Conservation (phyloP, 2,329 filamentous ascomycete species). For the Incumbomyces delicatus region DNA sequence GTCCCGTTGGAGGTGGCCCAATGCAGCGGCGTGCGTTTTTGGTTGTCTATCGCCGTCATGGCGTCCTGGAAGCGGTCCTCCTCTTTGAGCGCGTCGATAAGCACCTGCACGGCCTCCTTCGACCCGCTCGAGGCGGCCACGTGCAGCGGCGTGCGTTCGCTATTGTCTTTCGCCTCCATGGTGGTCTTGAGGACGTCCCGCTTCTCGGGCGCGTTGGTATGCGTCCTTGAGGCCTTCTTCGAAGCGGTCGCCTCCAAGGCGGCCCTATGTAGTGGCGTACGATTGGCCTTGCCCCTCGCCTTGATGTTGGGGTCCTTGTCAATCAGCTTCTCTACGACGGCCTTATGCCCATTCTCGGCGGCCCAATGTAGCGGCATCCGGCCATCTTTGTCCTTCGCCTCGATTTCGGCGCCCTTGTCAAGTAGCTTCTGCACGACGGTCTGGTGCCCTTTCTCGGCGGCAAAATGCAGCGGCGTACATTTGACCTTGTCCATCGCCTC, state of each 20-base stretch:
- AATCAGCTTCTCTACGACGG: constrained; percentile 11
- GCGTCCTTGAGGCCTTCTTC: constrained; percentile 3
- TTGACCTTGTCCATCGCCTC: neutral
- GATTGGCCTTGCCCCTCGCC: constrained; percentile 1
- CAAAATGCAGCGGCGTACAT: neutral
- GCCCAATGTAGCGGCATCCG: constrained; percentile 8
- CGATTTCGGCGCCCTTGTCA: constrained; percentile 7
- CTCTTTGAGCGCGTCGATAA: constrained; percentile 8
- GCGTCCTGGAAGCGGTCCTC: too few species aligned
- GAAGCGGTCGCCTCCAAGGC: neutral
- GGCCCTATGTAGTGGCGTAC: neutral
- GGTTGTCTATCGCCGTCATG: too few species aligned
- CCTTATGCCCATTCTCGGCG: constrained; percentile 6
- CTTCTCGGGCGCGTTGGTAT: constrained; percentile 5
- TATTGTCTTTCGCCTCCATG: neutral
- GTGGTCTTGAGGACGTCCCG: constrained; percentile 2
- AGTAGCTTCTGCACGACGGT: constrained; percentile 10
- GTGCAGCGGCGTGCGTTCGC: neutral
- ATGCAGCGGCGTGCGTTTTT: too few species aligned
- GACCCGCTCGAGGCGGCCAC: constrained; percentile 2
- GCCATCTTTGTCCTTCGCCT: neutral
- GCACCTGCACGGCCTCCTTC: neutral
- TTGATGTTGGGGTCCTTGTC: constrained; percentile 6
- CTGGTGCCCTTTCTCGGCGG: constrained; percentile 3
- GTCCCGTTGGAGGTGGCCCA: too few species aligned